These are phyloP conservation scores for Phytophthora melonis DNA, from an alignment of 352 stramenopile genomes.

Conservation along the genomic window DNA sequence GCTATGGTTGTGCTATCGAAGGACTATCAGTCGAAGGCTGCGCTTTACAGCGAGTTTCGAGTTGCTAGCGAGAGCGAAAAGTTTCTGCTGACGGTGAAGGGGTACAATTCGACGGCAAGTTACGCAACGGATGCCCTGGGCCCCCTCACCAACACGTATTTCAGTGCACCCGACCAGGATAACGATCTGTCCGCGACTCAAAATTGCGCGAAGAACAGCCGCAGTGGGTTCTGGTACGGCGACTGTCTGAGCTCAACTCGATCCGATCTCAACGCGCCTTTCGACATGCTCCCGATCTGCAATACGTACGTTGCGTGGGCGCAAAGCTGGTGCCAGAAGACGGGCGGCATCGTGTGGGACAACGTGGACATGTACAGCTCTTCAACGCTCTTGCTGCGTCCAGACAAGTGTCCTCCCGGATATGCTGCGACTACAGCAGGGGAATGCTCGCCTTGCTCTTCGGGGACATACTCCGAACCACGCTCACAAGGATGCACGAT, in stretches of 20 bases:
- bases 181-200: constrained; percentile 57
- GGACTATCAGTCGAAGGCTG: constrained; percentile 44
- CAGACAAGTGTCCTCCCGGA: constrained; percentile 48
- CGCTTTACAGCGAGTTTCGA: constrained; percentile 57
- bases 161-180: constrained; percentile 66
- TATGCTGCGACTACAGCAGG: constrained; percentile 23
- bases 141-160: constrained; percentile 62
- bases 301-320: constrained; percentile 55
- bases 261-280: constrained; percentile 66
- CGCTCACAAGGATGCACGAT: constrained; percentile 40
- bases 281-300: constrained; percentile 53
- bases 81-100: constrained; percentile 53
- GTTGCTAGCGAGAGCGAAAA: constrained; percentile 56
- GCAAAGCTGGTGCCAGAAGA: constrained; percentile 57
- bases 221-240: constrained; percentile 67
- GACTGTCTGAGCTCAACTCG: constrained; percentile 49
- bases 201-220: constrained; percentile 56
- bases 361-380: constrained; percentile 59
- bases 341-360: constrained; percentile 62
- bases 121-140: constrained; percentile 55
- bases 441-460: constrained; percentile 47
- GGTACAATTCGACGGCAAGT: constrained; percentile 44
- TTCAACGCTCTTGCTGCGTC: constrained; percentile 55
- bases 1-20: constrained; percentile 68
- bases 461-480: constrained; percentile 49